A percentile compares a stretch with the other conserved stretches of the same genome.
Evolutionary conservation across 805 yeast species (phyloP).

Genomic region (Cyberlindnera sargentensis): DNA sequence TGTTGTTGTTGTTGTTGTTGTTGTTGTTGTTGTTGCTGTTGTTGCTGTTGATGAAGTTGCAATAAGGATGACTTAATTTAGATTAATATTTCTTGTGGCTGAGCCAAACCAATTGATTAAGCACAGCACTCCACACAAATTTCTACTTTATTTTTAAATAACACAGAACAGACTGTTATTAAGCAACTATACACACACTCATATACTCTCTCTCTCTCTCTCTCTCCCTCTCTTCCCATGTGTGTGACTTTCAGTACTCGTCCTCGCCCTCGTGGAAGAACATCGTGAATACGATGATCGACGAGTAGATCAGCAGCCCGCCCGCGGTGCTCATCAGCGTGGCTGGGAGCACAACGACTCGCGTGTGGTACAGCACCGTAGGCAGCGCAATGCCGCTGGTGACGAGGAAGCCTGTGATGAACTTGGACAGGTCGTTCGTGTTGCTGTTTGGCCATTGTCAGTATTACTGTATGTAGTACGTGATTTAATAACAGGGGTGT

Average conservation of each 20-base stretch:
- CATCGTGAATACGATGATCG: slow-evolving; percentile 75
- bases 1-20: no score
- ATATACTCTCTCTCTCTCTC: neutral
- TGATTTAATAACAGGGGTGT: neutral
- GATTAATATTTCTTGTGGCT: no score
- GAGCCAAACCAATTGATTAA: no score
- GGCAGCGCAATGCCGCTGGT: slow-evolving; percentile 75
- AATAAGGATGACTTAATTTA: no score
- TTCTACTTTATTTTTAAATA: no score
- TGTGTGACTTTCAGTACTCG: slow-evolving; percentile 23
- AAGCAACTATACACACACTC: no score
- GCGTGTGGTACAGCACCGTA: slow-evolving; percentile 66
- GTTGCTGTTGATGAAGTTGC: no score
- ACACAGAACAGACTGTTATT: no score
- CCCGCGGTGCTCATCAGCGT: slow-evolving; percentile 73
- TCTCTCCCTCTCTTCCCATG: neutral
- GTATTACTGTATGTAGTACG: slow-evolving; percentile 11
- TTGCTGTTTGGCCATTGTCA: slow-evolving; percentile 19
- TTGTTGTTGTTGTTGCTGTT: no score
- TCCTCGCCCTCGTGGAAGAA: slow-evolving; percentile 52
- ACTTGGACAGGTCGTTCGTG: slow-evolving; percentile 74
- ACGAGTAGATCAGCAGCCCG: slow-evolving; percentile 75
- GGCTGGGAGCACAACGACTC: slow-evolving; percentile 63
- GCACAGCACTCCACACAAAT: no score
- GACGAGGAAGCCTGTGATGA: slow-evolving; percentile 68